Conservation (phyloP, 2,329 filamentous ascomycete genomes). For the Pseudogymnoascus sp. region DNA sequence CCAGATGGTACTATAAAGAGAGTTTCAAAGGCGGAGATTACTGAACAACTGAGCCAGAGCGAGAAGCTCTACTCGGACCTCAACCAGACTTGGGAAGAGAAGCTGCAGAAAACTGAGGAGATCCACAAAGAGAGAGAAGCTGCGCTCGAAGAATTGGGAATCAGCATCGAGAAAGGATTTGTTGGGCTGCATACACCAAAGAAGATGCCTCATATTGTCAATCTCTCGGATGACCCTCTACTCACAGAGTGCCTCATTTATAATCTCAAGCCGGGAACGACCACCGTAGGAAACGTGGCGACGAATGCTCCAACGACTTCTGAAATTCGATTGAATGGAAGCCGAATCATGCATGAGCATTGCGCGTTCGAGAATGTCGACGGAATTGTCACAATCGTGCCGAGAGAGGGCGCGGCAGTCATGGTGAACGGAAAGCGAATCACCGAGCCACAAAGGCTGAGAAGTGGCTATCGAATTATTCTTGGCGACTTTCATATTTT, state of each 20-base stretch:
- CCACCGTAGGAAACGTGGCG: slow-evolving; percentile 90
- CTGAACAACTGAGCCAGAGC: slow-evolving; percentile 90
- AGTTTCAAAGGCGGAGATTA: slow-evolving; percentile 96
- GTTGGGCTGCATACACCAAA: slow-evolving; percentile 93
- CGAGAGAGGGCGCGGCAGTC: slow-evolving; percentile 84
- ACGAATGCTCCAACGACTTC: slow-evolving; percentile 67
- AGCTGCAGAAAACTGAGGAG: slow-evolving; percentile 86
- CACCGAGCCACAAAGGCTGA: slow-evolving; percentile 74
- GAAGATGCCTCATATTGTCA: slow-evolving; percentile 98
- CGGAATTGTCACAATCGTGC: slow-evolving; percentile 85
- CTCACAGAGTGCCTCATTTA: slow-evolving; percentile 95
- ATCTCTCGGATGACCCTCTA: slow-evolving; percentile 88
- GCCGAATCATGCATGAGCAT: slow-evolving; percentile 85
- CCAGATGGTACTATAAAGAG: slow-evolving; percentile 83
- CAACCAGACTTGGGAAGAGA: slow-evolving; percentile 98
- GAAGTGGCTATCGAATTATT: slow-evolving; percentile 91
- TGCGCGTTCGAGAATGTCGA: slow-evolving; percentile 92
- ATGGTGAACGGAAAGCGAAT: slow-evolving; percentile 97
- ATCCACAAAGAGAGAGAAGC: slow-evolving; percentile 97
- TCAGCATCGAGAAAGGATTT: slow-evolving; percentile 98
- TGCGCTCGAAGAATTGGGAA: slow-evolving; percentile 90
- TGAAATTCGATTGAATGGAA: slow-evolving; percentile 90
- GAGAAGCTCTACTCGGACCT: slow-evolving; percentile 94
- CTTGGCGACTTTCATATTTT: slow-evolving; percentile 98
- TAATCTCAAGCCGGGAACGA: slow-evolving; percentile 92